phyloP scores from a whole-genome alignment of 768 basidiomycete genomes.

The Rhizopogon sp. region DNA sequence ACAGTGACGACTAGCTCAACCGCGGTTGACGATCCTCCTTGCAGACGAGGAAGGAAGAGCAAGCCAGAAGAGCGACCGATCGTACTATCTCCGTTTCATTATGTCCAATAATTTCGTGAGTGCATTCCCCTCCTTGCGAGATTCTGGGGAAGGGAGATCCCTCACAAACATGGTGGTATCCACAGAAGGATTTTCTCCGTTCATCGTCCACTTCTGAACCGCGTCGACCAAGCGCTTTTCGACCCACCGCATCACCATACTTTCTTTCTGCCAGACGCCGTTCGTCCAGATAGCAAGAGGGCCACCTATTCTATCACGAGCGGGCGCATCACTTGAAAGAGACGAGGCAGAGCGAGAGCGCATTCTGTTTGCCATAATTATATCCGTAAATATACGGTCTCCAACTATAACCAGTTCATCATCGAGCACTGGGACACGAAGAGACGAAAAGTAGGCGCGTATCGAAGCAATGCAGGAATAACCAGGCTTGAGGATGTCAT shows the following conservation, averaged over 20 bases:
- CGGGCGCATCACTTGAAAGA: conserved; percentile 2
- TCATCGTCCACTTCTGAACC: conserved; percentile 34
- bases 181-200: background rate
- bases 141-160: background rate
- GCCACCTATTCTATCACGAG: conserved; percentile 21
- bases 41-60: background rate
- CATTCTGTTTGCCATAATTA: conserved; percentile 82
- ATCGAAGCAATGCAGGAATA: conserved; percentile 72
- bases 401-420: conserved; percentile 79
- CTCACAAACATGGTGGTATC: background rate
- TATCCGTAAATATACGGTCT: conserved; percentile 89
- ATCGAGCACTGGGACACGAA: conserved; percentile 48
- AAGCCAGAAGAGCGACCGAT: background rate
- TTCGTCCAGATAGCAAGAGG: conserved; percentile 70
- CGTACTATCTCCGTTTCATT: background rate
- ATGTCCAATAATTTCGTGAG: background rate
- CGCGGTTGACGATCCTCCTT: background rate
- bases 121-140: background rate
- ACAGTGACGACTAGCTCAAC: background rate
- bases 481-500: conserved; percentile 73
- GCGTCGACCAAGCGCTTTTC: conserved; percentile 48
- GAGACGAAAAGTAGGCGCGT: conserved; percentile 67
- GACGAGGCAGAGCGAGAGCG: conserved; percentile 14
- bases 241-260: conserved; percentile 53
- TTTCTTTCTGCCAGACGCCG: conserved; percentile 64